Conservation (phyloP, 1,139 yeast species). For the Suhomyces anneliseae region DNA sequence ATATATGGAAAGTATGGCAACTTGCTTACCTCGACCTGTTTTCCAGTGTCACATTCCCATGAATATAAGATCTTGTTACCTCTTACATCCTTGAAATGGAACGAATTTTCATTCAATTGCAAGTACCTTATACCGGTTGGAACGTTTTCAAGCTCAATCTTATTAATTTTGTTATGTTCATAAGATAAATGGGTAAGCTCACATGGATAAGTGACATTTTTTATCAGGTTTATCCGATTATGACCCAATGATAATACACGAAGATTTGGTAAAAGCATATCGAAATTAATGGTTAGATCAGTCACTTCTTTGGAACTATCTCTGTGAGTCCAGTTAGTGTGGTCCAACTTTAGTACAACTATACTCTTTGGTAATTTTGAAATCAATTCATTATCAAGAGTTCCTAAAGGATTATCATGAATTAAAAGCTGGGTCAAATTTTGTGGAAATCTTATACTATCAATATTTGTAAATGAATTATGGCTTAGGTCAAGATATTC, state of each 20-base stretch:
- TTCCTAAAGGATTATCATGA: constrained; percentile 10
- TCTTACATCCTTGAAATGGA: constrained; percentile 3
- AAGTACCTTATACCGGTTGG: constrained; percentile 12
- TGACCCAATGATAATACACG: constrained; percentile 6
- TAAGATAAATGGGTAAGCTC: constrained; percentile 6
- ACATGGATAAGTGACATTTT: constrained; percentile 7
- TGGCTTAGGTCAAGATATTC: constrained; percentile 16
- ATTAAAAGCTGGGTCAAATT: constrained; percentile 11
- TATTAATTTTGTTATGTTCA: constrained; percentile 9
- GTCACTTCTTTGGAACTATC: background rate
- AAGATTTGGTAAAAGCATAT: constrained; percentile 1
- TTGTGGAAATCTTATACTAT: constrained; percentile 10
- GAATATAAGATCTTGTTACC: constrained; percentile 5
- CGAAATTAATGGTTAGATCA: constrained; percentile 5
- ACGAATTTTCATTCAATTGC: constrained; percentile 10
- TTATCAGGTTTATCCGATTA: constrained; percentile 9
- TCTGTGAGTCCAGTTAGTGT: constrained; percentile 3
- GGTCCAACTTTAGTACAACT: constrained; percentile 9
- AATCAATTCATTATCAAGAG: constrained; percentile 7
- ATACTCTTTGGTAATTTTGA: constrained; percentile 10
- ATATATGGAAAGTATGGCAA: constrained; percentile 14
- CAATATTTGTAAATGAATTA: constrained; percentile 13
- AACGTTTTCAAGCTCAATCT: constrained; percentile 8
- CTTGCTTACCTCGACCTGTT: constrained; percentile 1
- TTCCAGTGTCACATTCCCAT: constrained; percentile 1